Conservation (phyloP, 306 rosid species). For the Vachellia pachyceras region DNA sequence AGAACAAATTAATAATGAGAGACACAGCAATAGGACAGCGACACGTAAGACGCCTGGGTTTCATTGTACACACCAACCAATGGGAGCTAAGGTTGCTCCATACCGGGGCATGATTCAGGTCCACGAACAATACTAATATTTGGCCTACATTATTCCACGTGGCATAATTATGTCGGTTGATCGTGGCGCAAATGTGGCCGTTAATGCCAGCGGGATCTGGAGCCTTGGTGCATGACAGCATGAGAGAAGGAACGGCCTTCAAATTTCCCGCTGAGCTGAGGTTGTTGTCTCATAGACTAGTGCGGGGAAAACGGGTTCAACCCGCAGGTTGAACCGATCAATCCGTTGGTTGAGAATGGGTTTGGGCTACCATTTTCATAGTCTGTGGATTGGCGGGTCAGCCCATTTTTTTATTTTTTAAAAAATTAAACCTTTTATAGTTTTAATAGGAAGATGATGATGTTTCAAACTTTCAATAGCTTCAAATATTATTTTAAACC, state of each 20-base stretch:
- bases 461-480: too few relatives aligned
- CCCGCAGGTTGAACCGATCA: too few relatives aligned
- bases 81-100: conserved; percentile 29
- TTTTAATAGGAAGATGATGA: too few relatives aligned
- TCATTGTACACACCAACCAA: conserved; percentile 32
- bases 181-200: conserved; percentile 56
- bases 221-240: background rate
- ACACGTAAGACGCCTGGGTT: conserved; percentile 36
- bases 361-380: too few relatives aligned
- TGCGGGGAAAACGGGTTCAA: too few relatives aligned
- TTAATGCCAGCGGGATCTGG: conserved; percentile 2
- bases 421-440: too few relatives aligned
- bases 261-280: conserved; percentile 66
- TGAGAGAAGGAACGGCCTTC: conserved; percentile 41
- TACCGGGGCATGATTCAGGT: conserved; percentile 21
- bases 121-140: background rate
- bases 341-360: too few relatives aligned
- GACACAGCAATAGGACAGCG: background rate
- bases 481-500: too few relatives aligned
- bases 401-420: too few relatives aligned
- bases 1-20: conserved; percentile 17
- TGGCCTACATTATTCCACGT: conserved; percentile 31
- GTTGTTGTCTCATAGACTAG: conserved; percentile 18
- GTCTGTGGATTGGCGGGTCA: too few relatives aligned
- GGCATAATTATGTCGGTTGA: background rate